Evolutionary conservation across 116 monocot species (phyloP), one percentile per base, ranked within the genome.

Genomic region (Zostera marina): DNA sequence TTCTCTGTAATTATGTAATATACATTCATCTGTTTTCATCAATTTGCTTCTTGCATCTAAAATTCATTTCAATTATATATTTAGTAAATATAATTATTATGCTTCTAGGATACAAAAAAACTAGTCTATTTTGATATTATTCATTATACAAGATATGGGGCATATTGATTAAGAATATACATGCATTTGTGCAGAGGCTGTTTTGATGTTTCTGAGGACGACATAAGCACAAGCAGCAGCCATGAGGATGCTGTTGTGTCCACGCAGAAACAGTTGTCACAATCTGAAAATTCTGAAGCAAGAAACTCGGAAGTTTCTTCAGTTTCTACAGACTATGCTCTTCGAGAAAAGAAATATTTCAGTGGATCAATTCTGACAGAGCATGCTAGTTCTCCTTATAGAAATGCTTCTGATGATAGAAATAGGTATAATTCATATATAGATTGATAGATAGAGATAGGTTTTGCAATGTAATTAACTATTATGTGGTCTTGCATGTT

Each of bases 121-220:
- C 32, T 32, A 32, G 5, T 32, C 0, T 32, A 32, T 32, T 32
- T 32, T 32, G 32, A 32, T 32, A 32, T 32, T 32, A 32, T 32
- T 32, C 32, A 32, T 32, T 32, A 32, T 32, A 32, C 32, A 32
- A 32, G 32, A 32, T 0, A 32, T 32, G 32, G 2, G 32, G 32
- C 5, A 2, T 32, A 16, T 51, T 49, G 8, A 32, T 49, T 1
- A 14, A 3, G 49, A 47, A 12, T 49, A 11, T 23, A 45, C 23
- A 9, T 55, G 7, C 5, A 4, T 52, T 54, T 58, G 9, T 81
- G 68, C 69, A 90, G 94, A 75, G 66, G 47, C 40, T 85, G 69
- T 67, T 94, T 94, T 76, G 94, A 94, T 80, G 79, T 84, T 53
- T 80, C 67, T 70, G 88, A 85, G 56, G 87, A 81, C 59, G 80